Evolutionary conservation across 1,139 yeast species (phyloP), one percentile per base, ranked within the genome.

Genomic region (Geotrichum klebahnii): DNA sequence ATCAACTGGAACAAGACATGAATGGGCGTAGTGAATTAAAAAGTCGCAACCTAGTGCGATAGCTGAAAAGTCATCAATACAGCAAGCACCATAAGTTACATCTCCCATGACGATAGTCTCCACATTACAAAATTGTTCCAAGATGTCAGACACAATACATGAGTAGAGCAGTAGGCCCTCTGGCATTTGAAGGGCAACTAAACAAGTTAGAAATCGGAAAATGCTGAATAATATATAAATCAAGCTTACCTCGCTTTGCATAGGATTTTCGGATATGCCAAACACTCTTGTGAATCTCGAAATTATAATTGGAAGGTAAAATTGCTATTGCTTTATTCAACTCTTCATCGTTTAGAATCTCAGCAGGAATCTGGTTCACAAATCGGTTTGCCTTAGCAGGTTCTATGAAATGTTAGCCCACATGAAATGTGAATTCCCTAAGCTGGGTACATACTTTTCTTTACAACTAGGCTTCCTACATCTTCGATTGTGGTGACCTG

Each of bases 31-130:
- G 68, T 94, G 99, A 10, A 92, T 89, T 52, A 92, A 81, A 59
- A 90, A 85, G 65, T 92, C 99, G 68, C 98, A 94, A 50, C 86
- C 96, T 41, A 92, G 70, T 0, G 97, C 82, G 54, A 90, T 73
- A 3, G 99, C 98, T 0, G 98, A 90, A 64, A 77, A 92, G 65
- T 92, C 99, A 65, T 92, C 99, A 48, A 92, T 89, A 68, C 99
- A 92, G 65, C 99, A 92, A 0, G 99, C 99, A 31, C 99, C 99
- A 62, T 92, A 92, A 0, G 97, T 88, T 0, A 92, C 98, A 67
- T 92, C 99, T 1, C 99, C 99, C 98, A 92, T 94, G 3, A 92
- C 95, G 0, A 94, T 75, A 0, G 92, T 86, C 62, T 90, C 96
- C 46, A 84, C 92, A 5, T 72, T 70, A 63, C 97, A 89, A 61